These are phyloP conservation scores for Hippophae tibetana DNA, from an alignment of 306 rosid species.

Conservation along the genomic window DNA sequence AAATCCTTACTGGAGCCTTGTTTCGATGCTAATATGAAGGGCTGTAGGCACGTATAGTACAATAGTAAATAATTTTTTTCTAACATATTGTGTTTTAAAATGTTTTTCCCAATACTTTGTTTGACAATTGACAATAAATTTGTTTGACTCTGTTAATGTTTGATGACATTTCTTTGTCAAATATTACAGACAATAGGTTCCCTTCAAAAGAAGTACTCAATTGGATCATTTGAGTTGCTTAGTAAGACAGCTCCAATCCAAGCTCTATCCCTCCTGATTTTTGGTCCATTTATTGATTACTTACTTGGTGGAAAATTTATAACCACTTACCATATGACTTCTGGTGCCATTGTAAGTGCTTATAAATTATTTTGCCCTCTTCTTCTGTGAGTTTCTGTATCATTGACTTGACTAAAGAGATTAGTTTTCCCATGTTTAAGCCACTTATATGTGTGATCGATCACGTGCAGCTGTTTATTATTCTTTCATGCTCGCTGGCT, in stretches of 20 bases:
- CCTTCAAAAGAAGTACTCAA: constrained; percentile 83
- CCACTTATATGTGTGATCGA: constrained; percentile 2
- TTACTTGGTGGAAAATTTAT: constrained; percentile 57
- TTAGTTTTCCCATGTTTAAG: neutral
- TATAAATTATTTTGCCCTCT: neutral
- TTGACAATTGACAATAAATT: no score
- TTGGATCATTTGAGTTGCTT: constrained; percentile 93
- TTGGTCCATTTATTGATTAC: constrained; percentile 79
- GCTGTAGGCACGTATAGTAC: no score
- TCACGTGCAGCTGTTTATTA: constrained; percentile 57
- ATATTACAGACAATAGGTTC: constrained; percentile 72
- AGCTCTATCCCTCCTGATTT: constrained; percentile 63
- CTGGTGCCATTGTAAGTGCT: constrained; percentile 69
- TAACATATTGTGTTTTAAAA: no score
- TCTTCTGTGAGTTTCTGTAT: neutral
- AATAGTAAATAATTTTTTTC: no score
- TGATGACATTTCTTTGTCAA: constrained; percentile 17
- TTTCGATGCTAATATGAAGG: no score
- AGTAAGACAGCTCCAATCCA: constrained; percentile 97
- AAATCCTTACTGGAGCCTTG: no score
- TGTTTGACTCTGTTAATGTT: neutral
- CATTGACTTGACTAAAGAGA: neutral
- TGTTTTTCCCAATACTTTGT: no score
- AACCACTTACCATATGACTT: constrained; percentile 57
- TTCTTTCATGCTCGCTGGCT: constrained; percentile 71